phyloP scores from a whole-genome alignment of 495 filamentous ascomycete genomes.

The Aspergillus diversus region DNA sequence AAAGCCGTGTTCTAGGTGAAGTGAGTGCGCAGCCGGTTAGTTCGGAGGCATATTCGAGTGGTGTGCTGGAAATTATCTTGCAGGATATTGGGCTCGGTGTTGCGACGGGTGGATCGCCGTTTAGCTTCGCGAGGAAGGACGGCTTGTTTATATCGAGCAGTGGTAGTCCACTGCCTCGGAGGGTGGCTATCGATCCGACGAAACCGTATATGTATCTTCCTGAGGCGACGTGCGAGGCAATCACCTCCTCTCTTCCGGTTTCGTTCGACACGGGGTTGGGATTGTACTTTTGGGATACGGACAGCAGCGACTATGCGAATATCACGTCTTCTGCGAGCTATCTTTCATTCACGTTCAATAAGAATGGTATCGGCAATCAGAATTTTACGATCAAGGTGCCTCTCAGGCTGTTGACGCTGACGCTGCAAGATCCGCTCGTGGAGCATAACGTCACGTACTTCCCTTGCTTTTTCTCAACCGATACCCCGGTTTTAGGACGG shows the following conservation, averaged over 20 bases:
- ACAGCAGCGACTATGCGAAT: slow-evolving; percentile 38
- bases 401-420: slow-evolving; percentile 55
- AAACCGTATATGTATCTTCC: slow-evolving; percentile 57
- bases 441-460: slow-evolving; percentile 51
- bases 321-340: slow-evolving; percentile 53
- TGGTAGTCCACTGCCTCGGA: slow-evolving; percentile 27
- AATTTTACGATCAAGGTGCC: slow-evolving; percentile 57
- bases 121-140: slow-evolving; percentile 32
- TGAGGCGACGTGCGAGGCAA: slow-evolving; percentile 52
- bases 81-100: slow-evolving; percentile 48
- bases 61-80: slow-evolving; percentile 35
- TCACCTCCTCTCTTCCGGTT: slow-evolving; percentile 52
- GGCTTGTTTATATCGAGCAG: slow-evolving; percentile 40
- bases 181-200: slow-evolving; percentile 40
- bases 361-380: slow-evolving; percentile 29
- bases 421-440: slow-evolving; percentile 52
- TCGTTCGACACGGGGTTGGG: slow-evolving; percentile 41
- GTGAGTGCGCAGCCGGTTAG: slow-evolving; percentile 24
- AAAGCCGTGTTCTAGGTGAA: slow-evolving; percentile 38
- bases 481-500: slow-evolving; percentile 49
- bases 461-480: slow-evolving; percentile 46
- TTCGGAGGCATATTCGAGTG: slow-evolving; percentile 4
- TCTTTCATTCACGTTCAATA: slow-evolving; percentile 53
- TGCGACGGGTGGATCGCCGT: slow-evolving; percentile 45
- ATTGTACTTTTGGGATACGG: slow-evolving; percentile 56